phyloP scores from a whole-genome alignment of 495 filamentous ascomycete genomes.

The Tirmania nivea region DNA sequence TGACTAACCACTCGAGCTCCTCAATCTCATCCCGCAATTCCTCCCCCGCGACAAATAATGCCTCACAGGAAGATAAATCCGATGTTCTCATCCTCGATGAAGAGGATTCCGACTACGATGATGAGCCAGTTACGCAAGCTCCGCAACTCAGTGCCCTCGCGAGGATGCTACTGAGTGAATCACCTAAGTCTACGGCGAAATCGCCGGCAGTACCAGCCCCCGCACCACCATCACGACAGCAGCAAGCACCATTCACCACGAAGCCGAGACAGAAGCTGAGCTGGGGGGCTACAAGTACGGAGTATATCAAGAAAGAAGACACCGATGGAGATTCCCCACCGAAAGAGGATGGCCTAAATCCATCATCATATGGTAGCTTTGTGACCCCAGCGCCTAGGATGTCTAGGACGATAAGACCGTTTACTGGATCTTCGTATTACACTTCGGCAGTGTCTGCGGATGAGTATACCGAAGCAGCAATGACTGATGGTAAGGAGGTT shows the following conservation, averaged over 20 bases:
- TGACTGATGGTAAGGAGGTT: not conserved
- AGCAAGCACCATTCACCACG: not conserved
- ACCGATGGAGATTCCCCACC: not conserved
- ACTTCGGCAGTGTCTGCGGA: not conserved
- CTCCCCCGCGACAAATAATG: no score
- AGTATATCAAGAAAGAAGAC: not conserved
- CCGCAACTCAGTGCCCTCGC: constrained; percentile 18
- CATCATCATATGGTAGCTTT: not conserved
- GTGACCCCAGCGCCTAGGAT: not conserved
- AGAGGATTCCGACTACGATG: constrained; percentile 9
- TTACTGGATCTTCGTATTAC: not conserved
- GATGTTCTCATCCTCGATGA: constrained; percentile 11
- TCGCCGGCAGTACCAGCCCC: not conserved
- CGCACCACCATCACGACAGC: no score
- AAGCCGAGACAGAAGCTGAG: not conserved
- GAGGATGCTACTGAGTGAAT: constrained; percentile 17
- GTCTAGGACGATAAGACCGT: not conserved
- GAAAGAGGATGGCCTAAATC: not conserved
- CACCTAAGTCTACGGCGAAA: constrained; percentile 4
- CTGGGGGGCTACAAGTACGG: not conserved
- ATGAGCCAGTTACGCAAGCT: constrained; percentile 6
- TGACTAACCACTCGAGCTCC: no score
- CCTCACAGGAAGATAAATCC: not conserved
- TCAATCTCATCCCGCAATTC: no score
- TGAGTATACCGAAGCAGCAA: not conserved